Conservation (phyloP, 805 yeast species). For the Zygosaccharomyces bisporus region DNA sequence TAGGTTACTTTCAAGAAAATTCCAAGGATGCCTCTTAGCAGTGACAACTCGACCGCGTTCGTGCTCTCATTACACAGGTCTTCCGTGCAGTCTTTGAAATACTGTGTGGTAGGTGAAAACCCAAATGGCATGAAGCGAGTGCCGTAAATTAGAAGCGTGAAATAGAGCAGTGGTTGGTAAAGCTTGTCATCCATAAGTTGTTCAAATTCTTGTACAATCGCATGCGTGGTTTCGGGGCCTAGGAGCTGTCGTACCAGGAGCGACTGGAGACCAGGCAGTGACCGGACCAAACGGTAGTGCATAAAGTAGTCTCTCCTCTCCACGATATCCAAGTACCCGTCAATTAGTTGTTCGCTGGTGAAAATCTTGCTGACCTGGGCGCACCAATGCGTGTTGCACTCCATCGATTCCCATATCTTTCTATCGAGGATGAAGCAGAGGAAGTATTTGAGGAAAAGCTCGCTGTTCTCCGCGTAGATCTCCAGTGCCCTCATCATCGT, state of each 20-base stretch:
- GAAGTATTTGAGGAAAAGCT: slow-evolving; percentile 13
- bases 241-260: slow-evolving; percentile 11
- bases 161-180: slow-evolving; percentile 27
- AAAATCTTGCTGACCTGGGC: slow-evolving; percentile 6
- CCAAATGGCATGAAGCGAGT: slow-evolving; percentile 25
- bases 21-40: slow-evolving; percentile 23
- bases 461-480: slow-evolving; percentile 11
- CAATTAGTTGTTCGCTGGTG: slow-evolving; percentile 5
- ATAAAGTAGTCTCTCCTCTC: slow-evolving; percentile 23
- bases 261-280: slow-evolving; percentile 21
- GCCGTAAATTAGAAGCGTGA: slow-evolving; percentile 25
- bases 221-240: slow-evolving; percentile 1
- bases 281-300: slow-evolving; percentile 23
- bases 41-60: slow-evolving; percentile 28
- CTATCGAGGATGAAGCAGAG: slow-evolving; percentile 29
- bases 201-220: slow-evolving; percentile 22
- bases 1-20: slow-evolving; percentile 19
- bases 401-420: slow-evolving; percentile 25
- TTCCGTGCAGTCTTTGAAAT: slow-evolving; percentile 24
- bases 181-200: slow-evolving; percentile 18
- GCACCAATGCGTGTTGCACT: slow-evolving; percentile 21
- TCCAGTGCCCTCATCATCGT: slow-evolving; percentile 16
- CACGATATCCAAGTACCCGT: slow-evolving; percentile 17
- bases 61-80: slow-evolving; percentile 22
- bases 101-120: slow-evolving; percentile 10